These are phyloP conservation scores for Ichthyophthirius multifiliis DNA, from an alignment of 169 alveolate genomes.

Conservation along the genomic window DNA sequence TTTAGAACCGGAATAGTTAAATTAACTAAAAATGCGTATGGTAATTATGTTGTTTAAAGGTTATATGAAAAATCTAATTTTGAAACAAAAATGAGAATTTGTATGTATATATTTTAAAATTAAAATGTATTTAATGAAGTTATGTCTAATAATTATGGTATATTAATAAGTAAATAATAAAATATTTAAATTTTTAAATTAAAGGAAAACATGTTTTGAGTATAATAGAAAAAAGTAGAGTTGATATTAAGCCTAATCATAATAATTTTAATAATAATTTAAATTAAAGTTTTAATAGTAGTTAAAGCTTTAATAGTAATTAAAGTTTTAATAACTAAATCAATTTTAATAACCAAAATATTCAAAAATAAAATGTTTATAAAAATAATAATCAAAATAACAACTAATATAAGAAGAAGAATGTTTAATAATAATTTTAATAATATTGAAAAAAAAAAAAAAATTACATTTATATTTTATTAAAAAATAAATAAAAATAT, in stretches of 20 bases:
- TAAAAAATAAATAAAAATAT: too few species aligned
- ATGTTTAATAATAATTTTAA: too few species aligned
- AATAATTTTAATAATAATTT: too few species aligned
- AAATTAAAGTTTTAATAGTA: too few species aligned
- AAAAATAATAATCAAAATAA: too few species aligned
- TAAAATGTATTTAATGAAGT: background rate
- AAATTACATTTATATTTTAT: too few species aligned
- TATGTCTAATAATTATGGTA: conserved; percentile 2
- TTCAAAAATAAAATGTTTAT: too few species aligned
- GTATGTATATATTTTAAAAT: background rate
- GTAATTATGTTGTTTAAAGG: conserved; percentile 28
- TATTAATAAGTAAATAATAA: background rate
- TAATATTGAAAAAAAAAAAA: too few species aligned
- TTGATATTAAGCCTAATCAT: background rate
- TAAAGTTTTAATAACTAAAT: too few species aligned
- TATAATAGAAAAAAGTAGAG: background rate
- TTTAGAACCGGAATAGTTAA: background rate
- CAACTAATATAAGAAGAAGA: too few species aligned
- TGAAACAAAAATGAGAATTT: background rate
- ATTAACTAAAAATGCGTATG: conserved; percentile 28
- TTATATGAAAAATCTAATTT: background rate
- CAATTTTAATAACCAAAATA: too few species aligned
- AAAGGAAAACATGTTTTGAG: background rate
- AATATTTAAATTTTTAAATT: background rate
- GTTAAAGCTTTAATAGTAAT: too few species aligned